Percentiles rank a stretch among this genome's conserved stretches.
These are phyloP conservation scores for Dothideomycetidae sp. DNA, from an alignment of 2,329 filamentous ascomycete genomes.

Conservation along the genomic window DNA sequence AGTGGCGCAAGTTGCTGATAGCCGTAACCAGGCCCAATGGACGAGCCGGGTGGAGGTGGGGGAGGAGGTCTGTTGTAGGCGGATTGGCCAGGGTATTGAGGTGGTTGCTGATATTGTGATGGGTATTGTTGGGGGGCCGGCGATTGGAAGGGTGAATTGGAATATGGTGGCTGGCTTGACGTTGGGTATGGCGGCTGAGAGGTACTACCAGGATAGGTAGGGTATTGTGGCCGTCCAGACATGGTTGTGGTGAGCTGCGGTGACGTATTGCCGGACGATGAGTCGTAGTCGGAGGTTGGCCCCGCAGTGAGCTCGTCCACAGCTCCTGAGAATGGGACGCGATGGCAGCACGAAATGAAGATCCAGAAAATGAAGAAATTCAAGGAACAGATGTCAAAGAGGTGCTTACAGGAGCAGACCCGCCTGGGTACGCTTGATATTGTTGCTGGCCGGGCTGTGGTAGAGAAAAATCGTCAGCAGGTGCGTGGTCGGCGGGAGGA, in stretches of 20 bases:
- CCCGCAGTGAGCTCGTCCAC: conserved; percentile 18
- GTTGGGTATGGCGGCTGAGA: conserved; percentile 28
- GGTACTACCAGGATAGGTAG: conserved; percentile 17
- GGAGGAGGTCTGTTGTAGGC: conserved; percentile 26
- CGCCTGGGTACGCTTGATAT: conserved; percentile 32
- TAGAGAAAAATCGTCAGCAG: conserved; percentile 13
- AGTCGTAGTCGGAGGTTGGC: too few relatives aligned
- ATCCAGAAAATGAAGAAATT: conserved; percentile 2
- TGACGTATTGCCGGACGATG: too few relatives aligned
- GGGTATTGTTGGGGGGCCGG: conserved; percentile 17
- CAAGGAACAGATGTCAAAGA: too few relatives aligned
- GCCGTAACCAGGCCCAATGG: conserved; percentile 9
- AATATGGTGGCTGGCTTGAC: conserved; percentile 26
- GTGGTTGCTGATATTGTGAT: conserved; percentile 19
- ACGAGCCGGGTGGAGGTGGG: conserved; percentile 18
- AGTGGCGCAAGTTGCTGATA: conserved; percentile 14
- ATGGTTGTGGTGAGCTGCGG: too few relatives aligned
- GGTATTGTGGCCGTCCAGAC: conserved; percentile 5
- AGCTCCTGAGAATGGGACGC: too few relatives aligned
- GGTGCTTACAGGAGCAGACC: conserved; percentile 6
- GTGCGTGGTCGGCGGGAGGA: too few relatives aligned
- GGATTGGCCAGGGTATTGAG: conserved; percentile 14
- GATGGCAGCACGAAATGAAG: conserved; percentile 16
- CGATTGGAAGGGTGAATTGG: conserved; percentile 15
- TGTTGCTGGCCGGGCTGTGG: conserved; percentile 25